Base-by-base conservation (phyloP, 1,139 yeast genomes). In the Pichia sp. region DNA sequence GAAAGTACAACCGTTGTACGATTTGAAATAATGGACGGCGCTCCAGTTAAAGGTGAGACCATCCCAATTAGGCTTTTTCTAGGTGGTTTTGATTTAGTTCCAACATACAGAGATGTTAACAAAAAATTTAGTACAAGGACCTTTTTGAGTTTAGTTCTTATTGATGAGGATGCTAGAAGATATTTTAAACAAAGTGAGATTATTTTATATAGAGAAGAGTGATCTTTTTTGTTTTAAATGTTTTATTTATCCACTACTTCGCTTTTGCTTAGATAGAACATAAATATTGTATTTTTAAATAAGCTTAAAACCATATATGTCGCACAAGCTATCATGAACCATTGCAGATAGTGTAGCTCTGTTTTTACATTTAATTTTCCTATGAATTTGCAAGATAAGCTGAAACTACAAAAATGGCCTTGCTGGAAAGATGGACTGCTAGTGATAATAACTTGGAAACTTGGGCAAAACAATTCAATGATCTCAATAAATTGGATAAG, bases 11-110 rank as follows among this genome's bases (percentile, higher is more conserved):
- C 96, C 0, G 74, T 92, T 35, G 92, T 84, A 20, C 67, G 96
- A 55, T 92, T 87, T 59, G 98, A 92, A 63, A 90, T 92, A 45
- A 92, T 92, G 98, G 98, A 92, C 60, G 98, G 98, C 0, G 96
- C 97, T 0, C 98, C 98, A 0, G 97, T 89, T 1, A 81, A 90
- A 54, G 98, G 98, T 7, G 98, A 92, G 64, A 89, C 96, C 0
- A 92, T 92, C 31, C 98, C 98, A 1, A 90, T 92, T 25, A 68
- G 98, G 47, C 63, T 92, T 51, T 92, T 92, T 57, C 66, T 92
- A 47, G 95, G 96, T 12, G 99, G 98, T 1, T 92, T 86, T 61
- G 96, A 90, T 54, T 68, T 92, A 52, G 82, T 87, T 0, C 98
- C 99, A 12, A 90, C 97, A 3, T 84, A 82, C 64, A 69, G 80